Evolutionary conservation across 257 asterid genomes (phyloP).

Genomic region (Gentiana dahurica): DNA sequence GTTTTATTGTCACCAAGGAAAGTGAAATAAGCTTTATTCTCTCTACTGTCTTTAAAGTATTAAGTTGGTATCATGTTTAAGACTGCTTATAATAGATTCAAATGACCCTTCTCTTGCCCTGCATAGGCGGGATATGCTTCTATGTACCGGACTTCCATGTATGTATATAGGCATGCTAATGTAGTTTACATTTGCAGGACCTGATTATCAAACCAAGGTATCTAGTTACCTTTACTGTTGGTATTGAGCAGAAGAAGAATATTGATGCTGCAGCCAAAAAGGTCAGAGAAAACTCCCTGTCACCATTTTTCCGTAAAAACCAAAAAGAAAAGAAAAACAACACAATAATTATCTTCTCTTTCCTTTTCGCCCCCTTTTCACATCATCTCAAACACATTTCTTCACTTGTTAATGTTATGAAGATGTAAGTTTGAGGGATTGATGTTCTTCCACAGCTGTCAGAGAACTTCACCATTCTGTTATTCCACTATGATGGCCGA

Average conservation of each 20-base stretch:
- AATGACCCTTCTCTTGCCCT: too few relatives aligned
- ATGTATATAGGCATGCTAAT: too few relatives aligned
- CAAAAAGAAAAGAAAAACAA: too few relatives aligned
- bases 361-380: background rate
- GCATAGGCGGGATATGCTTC: too few relatives aligned
- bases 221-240: conserved; percentile 85
- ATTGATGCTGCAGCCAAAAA: conserved; percentile 83
- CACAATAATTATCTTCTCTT: background rate
- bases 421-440: conserved; percentile 1
- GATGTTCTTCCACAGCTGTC: conserved; percentile 54
- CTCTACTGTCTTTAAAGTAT: too few relatives aligned
- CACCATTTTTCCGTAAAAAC: background rate
- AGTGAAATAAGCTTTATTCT: too few relatives aligned
- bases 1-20: too few relatives aligned
- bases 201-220: conserved; percentile 69
- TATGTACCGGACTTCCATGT: too few relatives aligned
- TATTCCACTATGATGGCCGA: conserved; percentile 89
- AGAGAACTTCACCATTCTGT: conserved; percentile 65
- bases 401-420: background rate
- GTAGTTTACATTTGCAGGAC: conserved; percentile 36
- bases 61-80: too few relatives aligned
- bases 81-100: too few relatives aligned
- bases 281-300: conserved; percentile 23
- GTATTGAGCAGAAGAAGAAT: conserved; percentile 60
- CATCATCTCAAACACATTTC: background rate